These are phyloP conservation scores for Talaromyces nanjingensis DNA, from an alignment of 495 filamentous ascomycete species.

Conservation along the genomic window DNA sequence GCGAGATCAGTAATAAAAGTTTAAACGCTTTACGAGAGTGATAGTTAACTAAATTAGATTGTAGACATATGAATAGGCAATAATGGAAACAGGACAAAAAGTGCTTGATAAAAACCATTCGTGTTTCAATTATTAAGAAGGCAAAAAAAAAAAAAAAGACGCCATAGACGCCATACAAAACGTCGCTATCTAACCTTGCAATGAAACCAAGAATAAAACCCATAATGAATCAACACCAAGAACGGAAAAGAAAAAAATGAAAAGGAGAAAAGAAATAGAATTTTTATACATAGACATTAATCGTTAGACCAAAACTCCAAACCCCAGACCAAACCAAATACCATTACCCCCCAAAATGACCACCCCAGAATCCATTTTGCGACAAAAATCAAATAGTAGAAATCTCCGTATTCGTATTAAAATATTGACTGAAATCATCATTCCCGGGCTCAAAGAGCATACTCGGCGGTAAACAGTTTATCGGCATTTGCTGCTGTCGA, in stretches of 20 bases:
- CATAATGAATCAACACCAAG: neutral
- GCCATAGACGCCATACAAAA: neutral
- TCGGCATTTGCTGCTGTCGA: slow-evolving; percentile 25
- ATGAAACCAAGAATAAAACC: too few species aligned
- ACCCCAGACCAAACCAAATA: neutral
- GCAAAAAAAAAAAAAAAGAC: neutral
- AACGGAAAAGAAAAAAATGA: neutral
- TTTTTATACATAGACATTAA: neutral
- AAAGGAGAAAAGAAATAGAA: neutral
- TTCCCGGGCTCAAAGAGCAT: slow-evolving; percentile 25
- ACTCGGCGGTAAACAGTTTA: slow-evolving; percentile 31
- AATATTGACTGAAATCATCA: slow-evolving; percentile 9
- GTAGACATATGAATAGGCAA: neutral
- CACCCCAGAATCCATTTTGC: neutral
- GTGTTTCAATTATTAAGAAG: neutral
- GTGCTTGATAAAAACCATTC: neutral
- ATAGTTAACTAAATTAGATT: too few species aligned
- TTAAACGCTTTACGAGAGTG: too few species aligned
- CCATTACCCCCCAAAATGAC: neutral
- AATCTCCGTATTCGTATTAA: slow-evolving; percentile 33
- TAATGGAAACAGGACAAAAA: neutral
- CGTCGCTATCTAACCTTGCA: neutral
- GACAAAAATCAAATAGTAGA: slow-evolving; percentile 24
- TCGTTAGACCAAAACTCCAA: neutral
- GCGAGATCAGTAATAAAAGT: too few species aligned